Evolutionary conservation across 2,329 filamentous ascomycete genomes (phyloP).

Genomic region (Epicoccum nigrum): DNA sequence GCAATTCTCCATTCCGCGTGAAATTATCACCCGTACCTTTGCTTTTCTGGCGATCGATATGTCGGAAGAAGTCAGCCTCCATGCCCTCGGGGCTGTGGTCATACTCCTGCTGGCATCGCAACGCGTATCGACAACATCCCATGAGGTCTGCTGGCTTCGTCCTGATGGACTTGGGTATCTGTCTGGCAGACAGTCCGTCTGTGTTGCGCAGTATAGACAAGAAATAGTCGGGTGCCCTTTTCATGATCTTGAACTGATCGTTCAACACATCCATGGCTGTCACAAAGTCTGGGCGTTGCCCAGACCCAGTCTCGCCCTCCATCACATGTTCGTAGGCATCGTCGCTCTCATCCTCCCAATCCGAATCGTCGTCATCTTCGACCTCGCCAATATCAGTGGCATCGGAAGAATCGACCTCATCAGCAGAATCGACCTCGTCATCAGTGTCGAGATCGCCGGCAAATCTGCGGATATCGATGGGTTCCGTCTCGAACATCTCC

Average conservation of each 20-base stretch:
- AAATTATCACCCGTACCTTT: constrained; percentile 28
- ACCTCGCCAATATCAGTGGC: constrained; percentile 17
- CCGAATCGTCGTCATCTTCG: constrained; percentile 11
- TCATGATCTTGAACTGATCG: constrained; percentile 14
- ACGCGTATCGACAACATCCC: constrained; percentile 18
- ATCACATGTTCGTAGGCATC: constrained; percentile 10
- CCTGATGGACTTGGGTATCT: constrained; percentile 19
- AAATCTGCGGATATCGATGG: constrained; percentile 23
- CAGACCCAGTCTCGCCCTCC: constrained; percentile 4
- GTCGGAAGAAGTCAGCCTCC: constrained; percentile 36
- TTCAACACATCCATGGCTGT: constrained; percentile 13
- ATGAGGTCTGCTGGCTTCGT: constrained; percentile 22
- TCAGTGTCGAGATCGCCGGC: constrained; percentile 27
- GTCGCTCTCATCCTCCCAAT: constrained; percentile 17
- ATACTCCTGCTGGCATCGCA: constrained; percentile 23
- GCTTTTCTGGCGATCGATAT: constrained; percentile 44
- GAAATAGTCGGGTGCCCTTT: constrained; percentile 27
- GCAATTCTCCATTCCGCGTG: not conserved
- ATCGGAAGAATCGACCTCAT: constrained; percentile 19
- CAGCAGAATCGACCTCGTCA: constrained; percentile 28
- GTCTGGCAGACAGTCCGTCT: constrained; percentile 4
- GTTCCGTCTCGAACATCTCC: constrained; percentile 30
- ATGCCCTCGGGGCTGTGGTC: constrained; percentile 13
- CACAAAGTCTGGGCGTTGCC: constrained; percentile 16
- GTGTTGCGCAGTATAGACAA: constrained; percentile 21